phyloP scores from a whole-genome alignment of 257 asterid species.

The Gardenia jasminoides region DNA sequence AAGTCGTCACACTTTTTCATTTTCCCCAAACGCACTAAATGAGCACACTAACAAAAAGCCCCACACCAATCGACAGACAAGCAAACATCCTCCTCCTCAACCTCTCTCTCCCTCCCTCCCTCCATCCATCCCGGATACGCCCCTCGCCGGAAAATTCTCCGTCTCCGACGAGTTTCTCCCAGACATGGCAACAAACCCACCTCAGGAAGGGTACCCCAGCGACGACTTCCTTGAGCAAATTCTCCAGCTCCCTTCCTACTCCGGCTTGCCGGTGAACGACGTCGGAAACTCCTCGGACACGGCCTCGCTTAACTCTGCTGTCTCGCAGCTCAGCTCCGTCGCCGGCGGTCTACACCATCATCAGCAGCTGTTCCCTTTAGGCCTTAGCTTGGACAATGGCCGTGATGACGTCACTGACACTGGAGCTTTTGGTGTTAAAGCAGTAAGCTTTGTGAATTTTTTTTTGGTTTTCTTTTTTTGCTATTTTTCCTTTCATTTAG shows the following conservation, averaged over 20 bases:
- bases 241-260: slow-evolving; percentile 63
- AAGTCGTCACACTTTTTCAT: slow-evolving; percentile 30
- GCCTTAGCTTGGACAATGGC: slow-evolving; percentile 66
- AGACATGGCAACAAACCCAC: slow-evolving; percentile 52
- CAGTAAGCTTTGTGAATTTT: slow-evolving; percentile 34
- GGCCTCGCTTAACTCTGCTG: slow-evolving; percentile 41
- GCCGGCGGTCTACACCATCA: slow-evolving; percentile 40
- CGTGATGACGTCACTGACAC: slow-evolving; percentile 51
- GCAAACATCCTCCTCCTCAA: slow-evolving; percentile 22
- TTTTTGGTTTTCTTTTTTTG: slow-evolving; percentile 1
- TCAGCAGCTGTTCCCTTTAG: slow-evolving; percentile 59
- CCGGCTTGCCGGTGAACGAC: slow-evolving; percentile 50
- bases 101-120: neutral
- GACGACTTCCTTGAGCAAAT: slow-evolving; percentile 88
- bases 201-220: slow-evolving; percentile 57
- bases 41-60: slow-evolving; percentile 14
- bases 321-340: slow-evolving; percentile 43
- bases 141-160: slow-evolving; percentile 15
- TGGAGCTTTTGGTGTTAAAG: slow-evolving; percentile 44
- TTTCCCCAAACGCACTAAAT: slow-evolving; percentile 19
- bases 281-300: slow-evolving; percentile 47
- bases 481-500: neutral
- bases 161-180: slow-evolving; percentile 6
- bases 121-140: neutral
- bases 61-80: slow-evolving; percentile 22